Evolutionary conservation across 2,329 filamentous ascomycete genomes (phyloP).

Genomic region (Dactylonectria estremocensis): DNA sequence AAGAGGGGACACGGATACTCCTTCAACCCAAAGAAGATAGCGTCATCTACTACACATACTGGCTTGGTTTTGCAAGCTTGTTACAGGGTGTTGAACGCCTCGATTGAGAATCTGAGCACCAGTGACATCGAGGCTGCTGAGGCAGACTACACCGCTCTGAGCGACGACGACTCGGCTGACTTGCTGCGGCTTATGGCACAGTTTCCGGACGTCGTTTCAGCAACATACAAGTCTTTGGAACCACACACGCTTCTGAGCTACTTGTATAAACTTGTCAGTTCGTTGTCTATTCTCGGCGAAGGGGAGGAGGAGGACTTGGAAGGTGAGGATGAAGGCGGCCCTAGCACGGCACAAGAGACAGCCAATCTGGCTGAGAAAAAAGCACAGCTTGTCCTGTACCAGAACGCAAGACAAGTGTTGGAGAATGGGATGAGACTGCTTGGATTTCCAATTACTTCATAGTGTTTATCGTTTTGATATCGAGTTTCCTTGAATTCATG

Average conservation of each 20-base stretch:
- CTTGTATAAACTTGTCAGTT: conserved; percentile 52
- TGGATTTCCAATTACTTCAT: conserved; percentile 27
- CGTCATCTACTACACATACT: conserved; percentile 1
- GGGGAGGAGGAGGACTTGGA: not conserved
- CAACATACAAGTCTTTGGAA: conserved; percentile 76
- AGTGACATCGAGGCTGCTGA: not conserved
- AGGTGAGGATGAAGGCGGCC: not conserved
- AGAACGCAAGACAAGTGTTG: conserved; percentile 25
- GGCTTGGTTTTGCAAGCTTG: conserved; percentile 15
- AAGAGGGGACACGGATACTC: conserved; percentile 41
- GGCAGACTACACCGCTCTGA: conserved; percentile 13
- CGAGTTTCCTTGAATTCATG: not conserved
- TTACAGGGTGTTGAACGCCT: not conserved
- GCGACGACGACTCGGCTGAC: conserved; percentile 22
- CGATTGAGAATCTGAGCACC: conserved; percentile 6
- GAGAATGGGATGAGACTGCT: conserved; percentile 33
- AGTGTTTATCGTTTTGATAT: not conserved
- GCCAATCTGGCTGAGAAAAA: conserved; percentile 1
- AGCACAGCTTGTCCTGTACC: conserved; percentile 26
- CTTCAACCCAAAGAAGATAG: conserved; percentile 35
- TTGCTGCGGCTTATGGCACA: conserved; percentile 72
- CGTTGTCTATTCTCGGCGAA: not conserved
- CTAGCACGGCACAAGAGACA: not conserved
- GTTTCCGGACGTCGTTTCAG: conserved; percentile 75
- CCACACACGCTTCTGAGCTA: conserved; percentile 76